phyloP scores from a whole-genome alignment of 106 monocot species.

The Dactylorhiza incarnata region DNA sequence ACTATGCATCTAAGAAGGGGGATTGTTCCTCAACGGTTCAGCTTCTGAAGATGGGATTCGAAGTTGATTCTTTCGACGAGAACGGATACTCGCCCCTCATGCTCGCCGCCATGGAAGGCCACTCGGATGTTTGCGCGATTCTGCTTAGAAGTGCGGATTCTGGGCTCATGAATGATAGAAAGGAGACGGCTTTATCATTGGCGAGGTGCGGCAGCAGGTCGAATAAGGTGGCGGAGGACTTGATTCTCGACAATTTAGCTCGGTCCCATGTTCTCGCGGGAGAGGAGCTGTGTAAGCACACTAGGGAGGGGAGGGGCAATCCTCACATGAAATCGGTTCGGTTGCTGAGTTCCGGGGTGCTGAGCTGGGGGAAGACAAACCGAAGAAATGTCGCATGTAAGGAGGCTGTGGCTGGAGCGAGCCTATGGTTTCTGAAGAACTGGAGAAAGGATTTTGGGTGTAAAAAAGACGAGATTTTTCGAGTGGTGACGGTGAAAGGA shows the following conservation, averaged over 20 bases:
- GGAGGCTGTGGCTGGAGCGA: constrained; percentile 40
- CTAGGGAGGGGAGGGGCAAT: constrained; percentile 31
- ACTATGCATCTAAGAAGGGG: constrained; percentile 43
- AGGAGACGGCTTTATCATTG: constrained; percentile 52
- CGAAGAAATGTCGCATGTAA: constrained; percentile 55
- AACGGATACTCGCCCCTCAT: constrained; percentile 58
- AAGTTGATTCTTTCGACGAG: constrained; percentile 32
- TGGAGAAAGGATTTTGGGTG: constrained; percentile 9
- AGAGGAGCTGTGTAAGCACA: constrained; percentile 49
- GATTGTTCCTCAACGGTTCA: constrained; percentile 33
- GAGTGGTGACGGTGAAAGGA: constrained; percentile 30
- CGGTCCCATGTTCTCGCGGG: constrained; percentile 30
- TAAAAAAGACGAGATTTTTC: constrained; percentile 17
- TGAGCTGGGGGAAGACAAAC: constrained; percentile 45
- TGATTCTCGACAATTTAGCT: constrained; percentile 41
- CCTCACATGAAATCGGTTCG: constrained; percentile 41
- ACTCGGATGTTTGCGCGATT: constrained; percentile 34
- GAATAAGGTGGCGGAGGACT: constrained; percentile 27
- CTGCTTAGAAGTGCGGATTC: constrained; percentile 41
- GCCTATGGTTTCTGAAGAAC: constrained; percentile 40
- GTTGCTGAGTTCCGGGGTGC: constrained; percentile 42
- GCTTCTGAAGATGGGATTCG: constrained; percentile 39
- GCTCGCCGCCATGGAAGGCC: constrained; percentile 48
- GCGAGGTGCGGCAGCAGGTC: constrained; percentile 24
- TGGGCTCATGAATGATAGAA: constrained; percentile 16